phyloP scores from a whole-genome alignment of 176 grass and related monocot genomes.

The Rhynchospora pubera region DNA sequence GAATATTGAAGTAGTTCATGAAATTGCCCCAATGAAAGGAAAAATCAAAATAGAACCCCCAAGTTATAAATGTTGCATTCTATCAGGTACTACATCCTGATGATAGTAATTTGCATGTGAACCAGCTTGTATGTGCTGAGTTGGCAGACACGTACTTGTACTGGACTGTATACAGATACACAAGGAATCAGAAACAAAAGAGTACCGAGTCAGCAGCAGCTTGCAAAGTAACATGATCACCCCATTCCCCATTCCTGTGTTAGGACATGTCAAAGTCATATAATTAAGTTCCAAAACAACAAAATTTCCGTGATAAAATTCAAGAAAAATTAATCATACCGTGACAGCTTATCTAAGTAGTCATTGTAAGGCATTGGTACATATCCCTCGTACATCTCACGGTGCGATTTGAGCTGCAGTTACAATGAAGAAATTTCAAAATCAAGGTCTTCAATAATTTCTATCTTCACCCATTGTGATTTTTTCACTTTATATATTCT shows the following conservation, averaged over 20 bases:
- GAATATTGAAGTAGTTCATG: background rate
- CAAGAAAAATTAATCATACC: slow-evolving; percentile 28
- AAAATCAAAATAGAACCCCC: background rate
- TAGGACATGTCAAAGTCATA: slow-evolving; percentile 23
- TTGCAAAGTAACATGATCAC: slow-evolving; percentile 96
- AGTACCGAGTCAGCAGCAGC: slow-evolving; percentile 87
- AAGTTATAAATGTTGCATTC: background rate
- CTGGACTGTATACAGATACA: slow-evolving; percentile 15
- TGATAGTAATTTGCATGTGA: background rate
- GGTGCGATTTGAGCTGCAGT: slow-evolving; percentile 72
- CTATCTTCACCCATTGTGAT: background rate
- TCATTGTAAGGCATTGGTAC: slow-evolving; percentile 91
- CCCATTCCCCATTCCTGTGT: slow-evolving; percentile 82
- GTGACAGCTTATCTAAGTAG: slow-evolving; percentile 70
- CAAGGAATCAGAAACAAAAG: slow-evolving; percentile 15
- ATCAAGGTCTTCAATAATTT: background rate
- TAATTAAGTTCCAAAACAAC: background rate
- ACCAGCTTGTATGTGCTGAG: background rate
- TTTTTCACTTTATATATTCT: background rate
- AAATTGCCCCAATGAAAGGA: background rate
- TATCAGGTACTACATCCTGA: background rate
- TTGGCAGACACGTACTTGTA: background rate
- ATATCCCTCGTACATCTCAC: slow-evolving; percentile 78
- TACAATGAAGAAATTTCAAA: background rate
- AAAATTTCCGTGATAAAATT: background rate